Evolutionary conservation across 2,329 filamentous ascomycete genomes (phyloP).

Genomic region (Rhinocladiella similis): DNA sequence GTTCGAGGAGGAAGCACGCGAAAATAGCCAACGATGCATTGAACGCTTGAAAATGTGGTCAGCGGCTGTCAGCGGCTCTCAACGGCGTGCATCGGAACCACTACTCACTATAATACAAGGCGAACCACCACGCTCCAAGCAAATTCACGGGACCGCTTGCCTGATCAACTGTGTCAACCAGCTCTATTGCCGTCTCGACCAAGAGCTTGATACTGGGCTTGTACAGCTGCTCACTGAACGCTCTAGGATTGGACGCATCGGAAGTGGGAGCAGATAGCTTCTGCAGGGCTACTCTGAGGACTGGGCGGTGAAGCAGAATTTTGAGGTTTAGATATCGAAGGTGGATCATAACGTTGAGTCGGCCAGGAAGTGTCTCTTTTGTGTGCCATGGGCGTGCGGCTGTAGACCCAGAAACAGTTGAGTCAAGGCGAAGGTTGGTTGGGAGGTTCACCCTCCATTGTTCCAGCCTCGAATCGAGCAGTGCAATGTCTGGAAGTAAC

Average conservation of each 20-base stretch:
- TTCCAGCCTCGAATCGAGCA: no score
- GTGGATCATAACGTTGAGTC: slow-evolving; percentile 21
- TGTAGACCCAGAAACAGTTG: no score
- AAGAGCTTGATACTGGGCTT: slow-evolving; percentile 18
- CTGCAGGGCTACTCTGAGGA: slow-evolving; percentile 17
- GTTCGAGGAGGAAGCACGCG: slow-evolving; percentile 24
- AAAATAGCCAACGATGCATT: slow-evolving; percentile 38
- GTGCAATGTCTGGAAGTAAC: no score
- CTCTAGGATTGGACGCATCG: no score
- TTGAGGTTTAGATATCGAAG: slow-evolving; percentile 21
- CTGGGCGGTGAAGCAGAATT: slow-evolving; percentile 19
- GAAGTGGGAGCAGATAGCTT: slow-evolving; percentile 4
- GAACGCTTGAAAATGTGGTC: slow-evolving; percentile 30
- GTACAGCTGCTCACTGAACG: slow-evolving; percentile 3
- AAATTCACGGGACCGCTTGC: slow-evolving; percentile 27
- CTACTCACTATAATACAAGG: slow-evolving; percentile 38
- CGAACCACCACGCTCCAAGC: slow-evolving; percentile 45
- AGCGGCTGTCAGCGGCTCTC: slow-evolving; percentile 10
- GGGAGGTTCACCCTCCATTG: no score
- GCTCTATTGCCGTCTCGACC: slow-evolving; percentile 32
- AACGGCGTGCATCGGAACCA: no score
- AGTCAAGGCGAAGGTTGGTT: no score
- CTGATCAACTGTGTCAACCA: slow-evolving; percentile 34
- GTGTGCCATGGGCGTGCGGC: slow-evolving; percentile 6
- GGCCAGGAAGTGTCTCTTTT: slow-evolving; percentile 18